Evolutionary conservation across 371 early-diverging fungal genomes (phyloP), one percentile per base, ranked within the genome.

Genomic region (Phascolomyces articulosus): DNA sequence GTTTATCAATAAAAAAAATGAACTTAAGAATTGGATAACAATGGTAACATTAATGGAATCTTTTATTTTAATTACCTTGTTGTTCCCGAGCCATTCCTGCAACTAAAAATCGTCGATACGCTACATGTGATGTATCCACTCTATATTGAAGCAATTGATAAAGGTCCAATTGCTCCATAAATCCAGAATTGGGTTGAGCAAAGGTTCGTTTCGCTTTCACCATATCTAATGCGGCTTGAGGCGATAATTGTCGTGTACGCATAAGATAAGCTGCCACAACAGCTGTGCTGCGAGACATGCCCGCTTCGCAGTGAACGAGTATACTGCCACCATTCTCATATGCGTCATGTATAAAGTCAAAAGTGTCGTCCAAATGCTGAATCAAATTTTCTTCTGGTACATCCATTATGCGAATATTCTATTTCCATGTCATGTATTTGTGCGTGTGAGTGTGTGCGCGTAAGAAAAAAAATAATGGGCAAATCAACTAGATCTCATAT

Each of bases 21-120:
- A 44, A 44, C 0, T 18, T 13, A 38, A 38, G 13, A 3, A n/a
- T 11, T 34, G 34, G 34, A 34, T 34, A 34, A 34, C 34, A 34
- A 34, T 34, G 11, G 11, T 34, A 6, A 34, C 11, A 11, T 27
- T 34, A 34, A 34, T 34, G 34, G 28, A 21, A 10, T 4, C 27
- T 40, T 31, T 31, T 27, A 7, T 28, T 51, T 16, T 24, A 40
- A 65, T 62, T 81, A 83, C 83, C 80, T 70, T 83, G 78, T 40
- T 81, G 82, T 48, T 88, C 82, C 49, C 73, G 69, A 7, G 87
- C 85, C 78, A 83, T 83, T 13, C 66, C 75, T 9, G 82, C 78
- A 23, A 91, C 78, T 56, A 91, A 70, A 69, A 90, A 93, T 13
- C 91, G 85, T 58, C 94, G 82, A 65, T 93, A 93, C n/a, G 81